Conservation (phyloP, 2,329 filamentous ascomycete genomes). For the Eurotiales sp. region DNA sequence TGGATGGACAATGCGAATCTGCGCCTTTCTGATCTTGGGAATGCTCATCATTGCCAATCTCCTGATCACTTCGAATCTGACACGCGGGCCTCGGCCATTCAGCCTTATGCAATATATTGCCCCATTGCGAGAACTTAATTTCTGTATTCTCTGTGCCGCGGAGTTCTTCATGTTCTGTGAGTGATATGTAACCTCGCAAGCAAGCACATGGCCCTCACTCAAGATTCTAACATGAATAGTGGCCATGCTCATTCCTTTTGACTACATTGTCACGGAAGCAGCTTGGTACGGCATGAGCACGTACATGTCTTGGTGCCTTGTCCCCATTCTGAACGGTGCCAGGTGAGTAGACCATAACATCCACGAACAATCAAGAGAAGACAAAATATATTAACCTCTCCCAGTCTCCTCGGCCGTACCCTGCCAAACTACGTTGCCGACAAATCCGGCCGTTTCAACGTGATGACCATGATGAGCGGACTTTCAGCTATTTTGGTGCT, state of each 20-base stretch:
- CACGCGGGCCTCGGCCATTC: slow-evolving; percentile 19
- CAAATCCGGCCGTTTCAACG: slow-evolving; percentile 29
- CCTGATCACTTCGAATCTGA: slow-evolving; percentile 48
- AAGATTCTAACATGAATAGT: slow-evolving; percentile 34
- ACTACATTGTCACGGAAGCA: slow-evolving; percentile 48
- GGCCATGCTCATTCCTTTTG: slow-evolving; percentile 58
- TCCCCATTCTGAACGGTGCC: slow-evolving; percentile 53
- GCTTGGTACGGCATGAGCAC: slow-evolving; percentile 46
- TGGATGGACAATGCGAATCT: slow-evolving; percentile 55
- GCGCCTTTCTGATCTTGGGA: slow-evolving; percentile 59
- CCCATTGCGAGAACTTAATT: slow-evolving; percentile 23
- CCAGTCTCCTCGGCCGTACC: slow-evolving; percentile 26
- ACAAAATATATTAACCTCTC: not conserved
- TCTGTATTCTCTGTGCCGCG: slow-evolving; percentile 22
- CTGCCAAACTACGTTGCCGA: slow-evolving; percentile 33
- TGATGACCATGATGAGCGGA: slow-evolving; percentile 22
- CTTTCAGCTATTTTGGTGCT: slow-evolving; percentile 21
- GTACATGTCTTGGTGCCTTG: slow-evolving; percentile 50
- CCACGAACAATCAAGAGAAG: not conserved
- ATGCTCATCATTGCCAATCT: slow-evolving; percentile 52
- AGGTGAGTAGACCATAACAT: slow-evolving; percentile 25
- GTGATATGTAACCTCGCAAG: not conserved
- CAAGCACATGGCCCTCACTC: not conserved
- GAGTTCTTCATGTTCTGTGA: slow-evolving; percentile 50
- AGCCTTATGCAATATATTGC: slow-evolving; percentile 20